These are phyloP conservation scores for Thalassiosira profunda DNA, from an alignment of 108 stramenopile species.

Conservation along the genomic window DNA sequence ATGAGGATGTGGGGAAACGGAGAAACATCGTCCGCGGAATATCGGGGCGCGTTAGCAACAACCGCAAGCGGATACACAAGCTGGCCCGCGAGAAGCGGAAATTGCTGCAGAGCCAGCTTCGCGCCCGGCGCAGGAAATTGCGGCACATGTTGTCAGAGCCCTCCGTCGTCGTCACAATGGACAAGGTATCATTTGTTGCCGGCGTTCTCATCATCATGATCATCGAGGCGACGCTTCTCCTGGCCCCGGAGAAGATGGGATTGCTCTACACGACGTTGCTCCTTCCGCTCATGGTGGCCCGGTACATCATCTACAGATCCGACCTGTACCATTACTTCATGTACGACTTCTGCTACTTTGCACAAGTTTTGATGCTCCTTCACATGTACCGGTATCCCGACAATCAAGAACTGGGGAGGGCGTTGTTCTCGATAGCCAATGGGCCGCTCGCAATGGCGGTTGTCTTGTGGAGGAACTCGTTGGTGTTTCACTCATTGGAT, in stretches of 20 bases:
- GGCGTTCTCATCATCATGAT: constrained; percentile 54
- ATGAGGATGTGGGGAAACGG: no score
- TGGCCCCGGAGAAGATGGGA: constrained; percentile 30
- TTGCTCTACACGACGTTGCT: constrained; percentile 36
- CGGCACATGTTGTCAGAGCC: constrained; percentile 25
- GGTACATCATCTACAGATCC: constrained; percentile 48
- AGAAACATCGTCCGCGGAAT: no score
- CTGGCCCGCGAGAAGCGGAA: no score
- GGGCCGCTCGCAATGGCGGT: constrained; percentile 60
- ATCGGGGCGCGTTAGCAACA: no score
- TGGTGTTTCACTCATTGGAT: constrained; percentile 86
- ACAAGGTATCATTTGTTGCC: constrained; percentile 51
- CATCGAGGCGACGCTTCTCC: constrained; percentile 42
- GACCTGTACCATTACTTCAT: constrained; percentile 53
- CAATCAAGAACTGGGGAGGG: constrained; percentile 40
- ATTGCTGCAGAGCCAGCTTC: no score
- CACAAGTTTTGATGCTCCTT: constrained; percentile 48
- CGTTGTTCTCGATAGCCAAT: constrained; percentile 67
- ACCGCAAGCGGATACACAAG: no score
- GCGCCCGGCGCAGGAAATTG: constrained; percentile 28
- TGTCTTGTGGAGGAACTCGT: constrained; percentile 79
- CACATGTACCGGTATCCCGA: constrained; percentile 56
- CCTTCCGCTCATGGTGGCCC: constrained; percentile 42
- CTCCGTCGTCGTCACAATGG: constrained; percentile 36
- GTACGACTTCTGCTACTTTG: constrained; percentile 59